Conservation (phyloP, 495 filamentous ascomycete genomes). For the Hypomontagnella monticulosa region DNA sequence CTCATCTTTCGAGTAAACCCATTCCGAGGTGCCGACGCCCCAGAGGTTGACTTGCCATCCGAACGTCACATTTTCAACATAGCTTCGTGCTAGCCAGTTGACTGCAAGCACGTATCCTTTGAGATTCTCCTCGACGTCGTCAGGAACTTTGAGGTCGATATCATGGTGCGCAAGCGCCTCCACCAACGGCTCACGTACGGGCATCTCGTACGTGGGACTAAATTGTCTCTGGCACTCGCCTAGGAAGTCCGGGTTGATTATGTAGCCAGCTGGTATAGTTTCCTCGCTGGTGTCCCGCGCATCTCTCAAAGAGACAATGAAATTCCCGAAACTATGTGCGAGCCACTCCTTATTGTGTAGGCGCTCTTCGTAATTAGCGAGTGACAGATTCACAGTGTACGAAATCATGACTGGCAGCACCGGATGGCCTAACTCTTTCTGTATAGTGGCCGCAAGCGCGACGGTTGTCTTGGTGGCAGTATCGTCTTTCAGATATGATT, state of each 20-base stretch:
- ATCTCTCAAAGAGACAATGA: slow-evolving; percentile 1
- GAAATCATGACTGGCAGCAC: slow-evolving; percentile 19
- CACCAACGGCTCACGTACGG: not conserved
- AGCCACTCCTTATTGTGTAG: not conserved
- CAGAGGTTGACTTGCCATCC: slow-evolving; percentile 24
- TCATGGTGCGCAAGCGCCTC: slow-evolving; percentile 1
- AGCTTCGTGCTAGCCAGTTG: slow-evolving; percentile 4
- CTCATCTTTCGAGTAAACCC: slow-evolving; percentile 8
- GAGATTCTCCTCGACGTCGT: slow-evolving; percentile 1
- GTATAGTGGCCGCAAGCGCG: not conserved
- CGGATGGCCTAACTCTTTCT: not conserved
- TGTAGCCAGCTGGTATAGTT: not conserved
- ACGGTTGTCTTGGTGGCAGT: not conserved
- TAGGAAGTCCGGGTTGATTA: slow-evolving; percentile 19
- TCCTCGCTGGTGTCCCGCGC: not conserved
- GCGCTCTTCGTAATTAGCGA: not conserved
- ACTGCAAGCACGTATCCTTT: slow-evolving; percentile 8
- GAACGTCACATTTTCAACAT: not conserved
- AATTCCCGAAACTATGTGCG: slow-evolving; percentile 12
- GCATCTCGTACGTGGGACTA: not conserved
- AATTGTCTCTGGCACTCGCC: slow-evolving; percentile 15
- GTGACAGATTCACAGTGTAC: slow-evolving; percentile 18
- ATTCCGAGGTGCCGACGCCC: slow-evolving; percentile 12
- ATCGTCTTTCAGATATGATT: not conserved
- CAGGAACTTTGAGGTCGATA: not conserved